Conservation (phyloP, 495 filamentous ascomycete genomes). For the Haplographium delicatum region DNA sequence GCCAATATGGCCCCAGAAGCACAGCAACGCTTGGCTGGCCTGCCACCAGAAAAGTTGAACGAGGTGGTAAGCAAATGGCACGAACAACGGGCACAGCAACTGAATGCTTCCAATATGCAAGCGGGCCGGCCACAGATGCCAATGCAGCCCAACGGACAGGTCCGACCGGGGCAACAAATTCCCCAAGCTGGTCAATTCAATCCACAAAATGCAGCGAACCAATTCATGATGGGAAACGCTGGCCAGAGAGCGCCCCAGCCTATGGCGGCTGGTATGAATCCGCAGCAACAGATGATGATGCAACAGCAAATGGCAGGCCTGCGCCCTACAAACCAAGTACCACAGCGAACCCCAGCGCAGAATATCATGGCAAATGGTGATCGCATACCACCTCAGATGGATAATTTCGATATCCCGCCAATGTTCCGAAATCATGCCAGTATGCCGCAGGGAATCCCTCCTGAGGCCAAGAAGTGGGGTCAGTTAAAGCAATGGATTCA, state of each 20-base stretch:
- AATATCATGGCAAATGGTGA: constrained; percentile 1
- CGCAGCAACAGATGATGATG: constrained; percentile 30
- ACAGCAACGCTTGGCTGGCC: constrained; percentile 23
- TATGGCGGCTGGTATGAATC: constrained; percentile 29
- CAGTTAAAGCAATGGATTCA: constrained; percentile 60
- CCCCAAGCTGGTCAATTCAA: constrained; percentile 31
- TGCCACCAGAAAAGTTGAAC: constrained; percentile 36
- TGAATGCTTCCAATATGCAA: constrained; percentile 17
- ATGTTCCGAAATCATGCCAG: constrained; percentile 16
- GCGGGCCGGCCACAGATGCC: constrained; percentile 27
- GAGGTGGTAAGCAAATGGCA: constrained; percentile 39
- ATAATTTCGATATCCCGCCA: constrained; percentile 20
- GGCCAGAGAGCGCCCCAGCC: constrained; percentile 24
- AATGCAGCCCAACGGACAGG: constrained; percentile 18
- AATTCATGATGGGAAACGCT: constrained; percentile 26
- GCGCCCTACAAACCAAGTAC: constrained; percentile 21
- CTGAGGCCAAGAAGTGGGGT: constrained; percentile 63
- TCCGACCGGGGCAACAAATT: constrained; percentile 18
- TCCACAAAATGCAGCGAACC: constrained; percentile 26
- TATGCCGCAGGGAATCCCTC: constrained; percentile 43
- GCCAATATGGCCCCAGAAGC: constrained; percentile 31
- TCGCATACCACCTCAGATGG: constrained; percentile 18
- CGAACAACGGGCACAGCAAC: constrained; percentile 11
- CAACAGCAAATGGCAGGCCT: constrained; percentile 32
- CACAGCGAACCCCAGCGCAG: constrained; percentile 6